Evolutionary conservation across 306 rosid species (phyloP).

Genomic region (Fragaria nilgerrensis): DNA sequence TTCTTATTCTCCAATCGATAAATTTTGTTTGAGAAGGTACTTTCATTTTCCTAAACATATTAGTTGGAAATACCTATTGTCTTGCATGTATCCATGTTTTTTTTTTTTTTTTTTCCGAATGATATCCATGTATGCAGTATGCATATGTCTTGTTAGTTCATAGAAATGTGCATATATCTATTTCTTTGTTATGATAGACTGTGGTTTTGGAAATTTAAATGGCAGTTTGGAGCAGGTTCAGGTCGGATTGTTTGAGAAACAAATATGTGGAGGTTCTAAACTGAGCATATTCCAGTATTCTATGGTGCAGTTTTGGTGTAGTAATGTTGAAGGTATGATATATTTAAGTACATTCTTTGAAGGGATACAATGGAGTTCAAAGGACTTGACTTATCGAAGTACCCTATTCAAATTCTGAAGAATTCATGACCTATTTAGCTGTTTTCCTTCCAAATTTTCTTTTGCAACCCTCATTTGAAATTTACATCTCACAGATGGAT

Average conservation of each 20-base stretch:
- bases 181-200: constrained; percentile 52
- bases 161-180: constrained; percentile 10
- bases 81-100: neutral
- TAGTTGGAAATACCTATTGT: neutral
- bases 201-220: constrained; percentile 83
- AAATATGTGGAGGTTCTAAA: constrained; percentile 71
- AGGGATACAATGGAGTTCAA: neutral
- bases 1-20: constrained; percentile 38
- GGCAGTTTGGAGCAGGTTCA: constrained; percentile 99
- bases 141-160: neutral
- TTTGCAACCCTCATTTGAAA: neutral
- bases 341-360: neutral
- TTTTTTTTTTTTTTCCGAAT: neutral
- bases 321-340: constrained; percentile 48
- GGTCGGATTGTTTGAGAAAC: constrained; percentile 77
- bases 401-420: neutral
- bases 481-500: constrained; percentile 45
- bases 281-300: constrained; percentile 84
- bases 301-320: constrained; percentile 59
- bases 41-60: constrained; percentile 3
- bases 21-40: constrained; percentile 66
- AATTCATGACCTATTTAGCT: neutral
- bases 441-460: neutral
- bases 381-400: neutral
- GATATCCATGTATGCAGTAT: constrained; percentile 1